phyloP scores from a whole-genome alignment of 352 stramenopile genomes.

The Globisporangium solare region DNA sequence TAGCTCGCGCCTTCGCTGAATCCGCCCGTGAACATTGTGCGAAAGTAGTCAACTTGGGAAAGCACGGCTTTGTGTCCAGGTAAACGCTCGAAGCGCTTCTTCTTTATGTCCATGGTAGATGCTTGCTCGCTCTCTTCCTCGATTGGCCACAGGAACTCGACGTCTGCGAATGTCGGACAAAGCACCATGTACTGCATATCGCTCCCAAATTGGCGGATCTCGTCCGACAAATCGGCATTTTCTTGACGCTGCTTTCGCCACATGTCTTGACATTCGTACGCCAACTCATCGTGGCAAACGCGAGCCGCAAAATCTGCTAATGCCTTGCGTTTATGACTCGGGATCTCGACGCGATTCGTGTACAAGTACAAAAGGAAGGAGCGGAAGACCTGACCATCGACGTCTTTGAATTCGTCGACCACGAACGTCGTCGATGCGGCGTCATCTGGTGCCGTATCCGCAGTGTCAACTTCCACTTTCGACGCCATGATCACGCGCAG shows the following conservation, averaged over 20 bases:
- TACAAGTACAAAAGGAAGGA: slow-evolving; percentile 72
- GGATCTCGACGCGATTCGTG: slow-evolving; percentile 57
- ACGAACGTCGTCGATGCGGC: slow-evolving; percentile 15
- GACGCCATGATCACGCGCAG: slow-evolving; percentile 34
- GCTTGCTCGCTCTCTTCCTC: slow-evolving; percentile 20
- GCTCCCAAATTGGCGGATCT: slow-evolving; percentile 39
- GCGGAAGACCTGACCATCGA: slow-evolving; percentile 54
- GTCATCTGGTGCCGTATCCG: slow-evolving; percentile 5
- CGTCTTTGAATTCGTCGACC: slow-evolving; percentile 52
- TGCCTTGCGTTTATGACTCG: slow-evolving; percentile 53
- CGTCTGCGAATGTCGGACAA: slow-evolving; percentile 40
- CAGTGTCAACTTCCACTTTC: background rate
- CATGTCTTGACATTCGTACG: slow-evolving; percentile 40
- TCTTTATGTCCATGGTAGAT: slow-evolving; percentile 1
- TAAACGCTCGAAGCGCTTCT: slow-evolving; percentile 27
- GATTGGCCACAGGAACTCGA: slow-evolving; percentile 75
- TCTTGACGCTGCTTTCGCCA: slow-evolving; percentile 38
- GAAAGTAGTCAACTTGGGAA: slow-evolving; percentile 77
- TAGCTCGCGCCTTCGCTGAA: slow-evolving; percentile 58
- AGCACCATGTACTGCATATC: slow-evolving; percentile 56
- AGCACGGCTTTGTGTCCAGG: slow-evolving; percentile 71
- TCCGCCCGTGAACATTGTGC: slow-evolving; percentile 75
- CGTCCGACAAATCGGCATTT: slow-evolving; percentile 2
- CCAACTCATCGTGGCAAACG: slow-evolving; percentile 49
- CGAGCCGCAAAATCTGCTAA: slow-evolving; percentile 47